A percentile compares a stretch with the other conserved stretches of the same genome.
These are phyloP conservation scores for Pseudonitzschia pungens DNA, from an alignment of 108 stramenopile genomes.

Conservation along the genomic window DNA sequence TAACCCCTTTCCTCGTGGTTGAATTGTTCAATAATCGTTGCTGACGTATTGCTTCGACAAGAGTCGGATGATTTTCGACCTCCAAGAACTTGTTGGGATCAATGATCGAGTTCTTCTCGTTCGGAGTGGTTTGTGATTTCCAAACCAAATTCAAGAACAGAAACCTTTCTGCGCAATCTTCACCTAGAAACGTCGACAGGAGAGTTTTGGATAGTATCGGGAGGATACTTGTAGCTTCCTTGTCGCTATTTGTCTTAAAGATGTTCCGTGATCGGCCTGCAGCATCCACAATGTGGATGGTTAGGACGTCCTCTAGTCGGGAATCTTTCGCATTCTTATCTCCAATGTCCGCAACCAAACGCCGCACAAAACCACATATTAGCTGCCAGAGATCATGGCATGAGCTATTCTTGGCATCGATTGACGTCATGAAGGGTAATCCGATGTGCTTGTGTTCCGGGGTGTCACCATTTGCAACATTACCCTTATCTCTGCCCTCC, in stretches of 20 bases:
- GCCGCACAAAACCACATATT: slow-evolving; percentile 46
- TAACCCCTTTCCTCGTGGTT: slow-evolving; percentile 37
- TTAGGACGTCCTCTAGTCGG: slow-evolving; percentile 23
- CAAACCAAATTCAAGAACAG: slow-evolving; percentile 55
- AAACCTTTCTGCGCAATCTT: slow-evolving; percentile 36
- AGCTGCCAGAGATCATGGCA: slow-evolving; percentile 57
- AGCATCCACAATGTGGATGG: slow-evolving; percentile 32
- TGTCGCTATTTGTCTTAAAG: slow-evolving; percentile 23
- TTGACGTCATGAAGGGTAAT: slow-evolving; percentile 64
- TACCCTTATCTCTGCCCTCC: background rate
- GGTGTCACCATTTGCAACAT: slow-evolving; percentile 17
- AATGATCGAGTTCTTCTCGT: slow-evolving; percentile 15
- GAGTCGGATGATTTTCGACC: slow-evolving; percentile 33
- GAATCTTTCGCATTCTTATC: background rate
- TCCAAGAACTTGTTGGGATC: slow-evolving; percentile 31
- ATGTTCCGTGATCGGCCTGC: slow-evolving; percentile 25
- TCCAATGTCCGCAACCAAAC: slow-evolving; percentile 20
- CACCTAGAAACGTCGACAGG: slow-evolving; percentile 30
- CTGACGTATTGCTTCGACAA: slow-evolving; percentile 23
- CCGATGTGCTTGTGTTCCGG: slow-evolving; percentile 39
- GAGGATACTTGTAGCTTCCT: slow-evolving; percentile 18
- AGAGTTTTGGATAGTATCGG: slow-evolving; percentile 33
- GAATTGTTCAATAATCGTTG: background rate
- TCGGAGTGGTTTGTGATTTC: slow-evolving; percentile 13
- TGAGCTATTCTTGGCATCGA: slow-evolving; percentile 27